Base-by-base conservation (phyloP, 805 yeast genomes). In the Blastobotrys americana region DNA sequence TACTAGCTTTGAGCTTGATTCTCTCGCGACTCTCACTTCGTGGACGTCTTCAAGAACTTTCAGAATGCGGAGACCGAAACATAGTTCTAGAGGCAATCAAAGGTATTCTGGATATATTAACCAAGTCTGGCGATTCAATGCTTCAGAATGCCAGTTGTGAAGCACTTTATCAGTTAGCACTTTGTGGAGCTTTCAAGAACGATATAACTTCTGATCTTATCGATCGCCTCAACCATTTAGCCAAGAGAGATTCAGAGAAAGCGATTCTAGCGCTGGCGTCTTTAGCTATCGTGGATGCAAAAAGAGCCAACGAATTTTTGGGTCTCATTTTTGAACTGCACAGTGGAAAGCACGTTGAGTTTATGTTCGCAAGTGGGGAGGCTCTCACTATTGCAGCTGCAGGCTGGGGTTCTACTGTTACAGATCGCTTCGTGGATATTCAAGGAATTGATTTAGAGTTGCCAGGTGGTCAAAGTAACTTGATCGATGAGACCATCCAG, bases 341-440 rank as follows among this genome's bases (percentile, higher is more conserved):
- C 57, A 58, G 49, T 27, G 74, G 87, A 0, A 86, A 83, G 50
- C 86, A 84, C 48, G 68, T 78, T n/a, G 97, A 90, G 48, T 76
- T 70, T 41, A 64, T 82, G 17, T 86, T 90, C 52, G 72, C 87
- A 0, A 73, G 81, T 39, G 97, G 97, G 43, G 97, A 90, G 58
- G 88, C 95, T 0, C 63, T 89, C 16, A 71, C 84, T 20, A 69
- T 85, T 10, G 55, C 83, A 3, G 80, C 85, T 0, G 72, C 78
- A 16, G 95, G 96, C 0, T 83, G 95, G 93, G 60, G 71, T 2
- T 80, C 95, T 1, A 69, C 66, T 22, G 69, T 72, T 10, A 61
- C 87, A 51, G 57, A 59, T 21, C 71, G 74, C 37, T 65, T 72
- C 10, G 55, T 78, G 38, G 94, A 84, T 55, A 67, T 84, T 17